Percentiles rank a stretch among this genome's conserved stretches.
phyloP scores from a whole-genome alignment of 2,329 filamentous ascomycete species.

The Lasiodiplodia hormozganensis region DNA sequence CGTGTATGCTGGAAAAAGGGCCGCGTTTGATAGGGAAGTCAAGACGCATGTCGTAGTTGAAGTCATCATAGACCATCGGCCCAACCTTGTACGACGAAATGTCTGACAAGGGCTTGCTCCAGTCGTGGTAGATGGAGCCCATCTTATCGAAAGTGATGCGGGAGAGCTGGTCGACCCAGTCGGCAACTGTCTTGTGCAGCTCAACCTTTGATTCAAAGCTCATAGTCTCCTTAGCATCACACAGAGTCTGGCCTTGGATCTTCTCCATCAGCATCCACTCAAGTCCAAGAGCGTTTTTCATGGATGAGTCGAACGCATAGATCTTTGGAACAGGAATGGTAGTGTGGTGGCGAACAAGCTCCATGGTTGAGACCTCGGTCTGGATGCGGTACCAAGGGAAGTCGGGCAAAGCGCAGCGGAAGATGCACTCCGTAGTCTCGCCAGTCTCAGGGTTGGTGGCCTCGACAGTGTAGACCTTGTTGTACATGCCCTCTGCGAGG shows the following conservation, averaged over 20 bases:
- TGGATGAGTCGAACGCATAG: slow-evolving; percentile 29
- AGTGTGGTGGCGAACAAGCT: slow-evolving; percentile 33
- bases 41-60: neutral
- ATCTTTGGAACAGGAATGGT: slow-evolving; percentile 34
- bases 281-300: slow-evolving; percentile 34
- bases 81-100: neutral
- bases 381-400: slow-evolving; percentile 34
- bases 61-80: neutral
- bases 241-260: slow-evolving; percentile 26
- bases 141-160: slow-evolving; percentile 27
- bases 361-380: slow-evolving; percentile 30
- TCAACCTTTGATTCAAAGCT: neutral
- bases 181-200: slow-evolving; percentile 5
- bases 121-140: slow-evolving; percentile 1
- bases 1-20: neutral
- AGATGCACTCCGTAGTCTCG: slow-evolving; percentile 34
- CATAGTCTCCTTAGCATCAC: slow-evolving; percentile 16
- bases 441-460: no score
- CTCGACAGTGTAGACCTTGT: no score
- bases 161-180: slow-evolving; percentile 28
- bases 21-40: neutral
- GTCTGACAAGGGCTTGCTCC: neutral
- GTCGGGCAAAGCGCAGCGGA: slow-evolving; percentile 36
- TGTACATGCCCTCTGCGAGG: no score
- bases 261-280: slow-evolving; percentile 40